Conservation (phyloP, 176 grass and related monocot genomes). For the Melocanna baccifera region DNA sequence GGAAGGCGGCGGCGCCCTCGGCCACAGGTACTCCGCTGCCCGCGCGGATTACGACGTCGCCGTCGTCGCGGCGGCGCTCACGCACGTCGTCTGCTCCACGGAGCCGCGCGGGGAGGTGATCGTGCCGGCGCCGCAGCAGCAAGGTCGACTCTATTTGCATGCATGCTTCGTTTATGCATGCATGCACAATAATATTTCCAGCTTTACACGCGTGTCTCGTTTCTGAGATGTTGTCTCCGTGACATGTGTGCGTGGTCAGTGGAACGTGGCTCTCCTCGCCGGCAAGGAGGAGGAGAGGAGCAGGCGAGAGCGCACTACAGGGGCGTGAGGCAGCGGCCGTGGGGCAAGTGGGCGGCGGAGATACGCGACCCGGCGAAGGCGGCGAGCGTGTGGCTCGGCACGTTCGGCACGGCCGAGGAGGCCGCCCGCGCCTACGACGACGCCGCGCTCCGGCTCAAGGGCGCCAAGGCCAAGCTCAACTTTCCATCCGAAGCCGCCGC, state of each 20-base stretch:
- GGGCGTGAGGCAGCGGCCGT: conserved; percentile 83
- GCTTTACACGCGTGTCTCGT: neutral
- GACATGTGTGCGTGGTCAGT: neutral
- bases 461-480: conserved; percentile 49
- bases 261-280: neutral
- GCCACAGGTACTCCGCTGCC: neutral
- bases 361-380: conserved; percentile 75
- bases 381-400: conserved; percentile 44
- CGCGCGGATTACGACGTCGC: conserved; percentile 22
- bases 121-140: neutral
- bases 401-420: conserved; percentile 30
- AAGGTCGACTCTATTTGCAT: neutral
- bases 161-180: neutral
- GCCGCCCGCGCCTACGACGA: conserved; percentile 35
- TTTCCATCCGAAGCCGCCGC: neutral
- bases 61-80: conserved; percentile 34
- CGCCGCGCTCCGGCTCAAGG: conserved; percentile 29
- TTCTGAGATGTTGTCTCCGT: neutral
- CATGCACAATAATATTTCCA: neutral
- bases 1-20: neutral
- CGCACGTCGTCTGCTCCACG: conserved; percentile 25
- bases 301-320: conserved; percentile 22
- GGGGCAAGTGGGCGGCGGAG: conserved; percentile 99
- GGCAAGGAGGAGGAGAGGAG: neutral
- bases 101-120: neutral